Evolutionary conservation across 345 rosid genomes (phyloP).

Genomic region (Eucalyptus brandiana): DNA sequence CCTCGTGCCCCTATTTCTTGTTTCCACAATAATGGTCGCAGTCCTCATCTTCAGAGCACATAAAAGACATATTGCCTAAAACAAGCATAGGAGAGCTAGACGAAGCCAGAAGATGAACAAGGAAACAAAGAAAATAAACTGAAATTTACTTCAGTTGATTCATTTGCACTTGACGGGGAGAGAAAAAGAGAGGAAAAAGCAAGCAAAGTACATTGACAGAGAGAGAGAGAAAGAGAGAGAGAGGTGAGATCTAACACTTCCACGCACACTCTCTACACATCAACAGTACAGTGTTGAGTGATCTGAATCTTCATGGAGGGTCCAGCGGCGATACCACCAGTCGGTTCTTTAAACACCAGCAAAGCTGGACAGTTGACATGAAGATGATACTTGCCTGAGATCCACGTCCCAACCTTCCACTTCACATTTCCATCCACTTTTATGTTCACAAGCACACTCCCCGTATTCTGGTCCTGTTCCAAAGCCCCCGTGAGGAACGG

Average conservation of each 20-base stretch:
- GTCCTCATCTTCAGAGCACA: background rate
- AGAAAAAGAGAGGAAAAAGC: background rate
- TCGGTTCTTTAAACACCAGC: conserved; percentile 11
- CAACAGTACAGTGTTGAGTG: conserved; percentile 44
- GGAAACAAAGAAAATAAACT: background rate
- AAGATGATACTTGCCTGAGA: conserved; percentile 51
- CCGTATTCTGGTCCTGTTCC: conserved; percentile 42
- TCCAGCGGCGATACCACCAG: conserved; percentile 1
- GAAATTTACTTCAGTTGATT: background rate
- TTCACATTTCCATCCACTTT: conserved; percentile 41
- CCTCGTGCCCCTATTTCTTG: background rate
- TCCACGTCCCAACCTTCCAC: conserved; percentile 80
- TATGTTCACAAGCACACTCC: conserved; percentile 35
- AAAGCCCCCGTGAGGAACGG: conserved; percentile 21
- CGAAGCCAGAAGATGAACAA: background rate
- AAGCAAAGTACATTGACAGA: background rate
- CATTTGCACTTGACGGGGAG: background rate
- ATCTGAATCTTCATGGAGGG: conserved; percentile 39
- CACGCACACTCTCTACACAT: conserved; percentile 6
- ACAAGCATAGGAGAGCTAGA: background rate
- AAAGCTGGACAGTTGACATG: conserved; percentile 45
- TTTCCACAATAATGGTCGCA: background rate
- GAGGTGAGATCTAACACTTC: background rate
- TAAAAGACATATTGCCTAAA: background rate
- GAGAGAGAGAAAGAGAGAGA: background rate